A percentile compares a stretch with the other conserved stretches of the same genome.
Evolutionary conservation across 352 stramenopile genomes (phyloP).

Genomic region (Saprolegnia parasitica): DNA sequence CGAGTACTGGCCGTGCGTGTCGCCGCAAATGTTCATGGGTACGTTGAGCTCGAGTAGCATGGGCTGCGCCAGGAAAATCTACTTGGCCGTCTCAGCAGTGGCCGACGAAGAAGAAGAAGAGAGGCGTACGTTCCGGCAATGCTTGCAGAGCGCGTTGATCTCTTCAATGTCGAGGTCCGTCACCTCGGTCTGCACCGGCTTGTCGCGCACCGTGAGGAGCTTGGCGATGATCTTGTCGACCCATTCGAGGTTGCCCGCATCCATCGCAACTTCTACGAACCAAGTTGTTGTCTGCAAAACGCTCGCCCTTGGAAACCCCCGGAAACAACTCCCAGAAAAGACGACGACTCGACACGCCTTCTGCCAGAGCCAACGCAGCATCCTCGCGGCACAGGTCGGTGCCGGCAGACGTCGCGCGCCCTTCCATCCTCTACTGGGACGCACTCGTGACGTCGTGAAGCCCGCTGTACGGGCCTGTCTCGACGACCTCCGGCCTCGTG

Average conservation of each 20-base stretch:
- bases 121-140: slow-evolving; percentile 53
- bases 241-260: slow-evolving; percentile 23
- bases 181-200: slow-evolving; percentile 68
- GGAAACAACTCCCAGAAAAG: slow-evolving; percentile 19
- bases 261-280: background rate
- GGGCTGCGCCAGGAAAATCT: slow-evolving; percentile 94
- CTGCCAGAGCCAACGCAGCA: no score
- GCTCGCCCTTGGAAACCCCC: background rate
- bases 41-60: slow-evolving; percentile 93
- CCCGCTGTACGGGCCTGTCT: no score
- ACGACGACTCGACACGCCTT: no score
- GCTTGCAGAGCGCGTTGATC: slow-evolving; percentile 70
- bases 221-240: slow-evolving; percentile 73
- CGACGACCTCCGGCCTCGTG: no score
- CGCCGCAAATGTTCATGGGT: slow-evolving; percentile 96
- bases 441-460: no score
- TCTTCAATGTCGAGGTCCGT: slow-evolving; percentile 75
- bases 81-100: background rate
- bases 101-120: background rate
- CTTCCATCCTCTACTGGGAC: no score
- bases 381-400: no score
- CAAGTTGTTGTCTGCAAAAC: background rate
- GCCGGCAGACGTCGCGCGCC: no score
- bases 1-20: slow-evolving; percentile 73
- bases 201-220: slow-evolving; percentile 67